Percentiles rank a stretch among this genome's conserved stretches.
Evolutionary conservation across 1,139 yeast genomes (phyloP).

Genomic region (Casaregolazyma suthepensis): DNA sequence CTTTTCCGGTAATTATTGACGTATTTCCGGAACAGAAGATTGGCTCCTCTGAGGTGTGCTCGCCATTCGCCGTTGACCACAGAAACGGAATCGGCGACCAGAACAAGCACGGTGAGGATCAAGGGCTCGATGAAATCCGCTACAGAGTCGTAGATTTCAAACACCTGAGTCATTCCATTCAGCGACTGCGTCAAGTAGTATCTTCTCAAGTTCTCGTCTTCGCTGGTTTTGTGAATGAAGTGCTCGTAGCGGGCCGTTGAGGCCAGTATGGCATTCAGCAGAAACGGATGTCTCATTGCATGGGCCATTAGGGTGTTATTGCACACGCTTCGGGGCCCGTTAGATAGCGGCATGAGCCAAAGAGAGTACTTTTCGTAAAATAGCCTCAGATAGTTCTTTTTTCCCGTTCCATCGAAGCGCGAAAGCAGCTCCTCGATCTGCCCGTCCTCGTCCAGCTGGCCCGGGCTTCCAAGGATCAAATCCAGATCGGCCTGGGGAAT

Average conservation of each 20-base stretch:
- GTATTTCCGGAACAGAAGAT: not conserved
- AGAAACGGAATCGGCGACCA: not conserved
- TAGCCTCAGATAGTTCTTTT: not conserved
- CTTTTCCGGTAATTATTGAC: not conserved
- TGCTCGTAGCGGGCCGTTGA: not conserved
- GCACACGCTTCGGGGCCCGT: not conserved
- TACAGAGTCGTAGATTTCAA: not conserved
- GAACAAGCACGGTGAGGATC: not conserved
- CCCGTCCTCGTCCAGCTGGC: not conserved
- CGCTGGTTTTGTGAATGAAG: not conserved
- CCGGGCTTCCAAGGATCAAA: not conserved
- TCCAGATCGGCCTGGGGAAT: not conserved
- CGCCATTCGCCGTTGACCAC: not conserved
- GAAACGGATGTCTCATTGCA: not conserved
- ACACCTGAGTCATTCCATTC: not conserved
- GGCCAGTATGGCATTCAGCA: not conserved
- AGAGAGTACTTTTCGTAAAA: not conserved
- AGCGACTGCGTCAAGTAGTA: not conserved
- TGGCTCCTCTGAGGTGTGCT: not conserved
- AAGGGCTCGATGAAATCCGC: not conserved
- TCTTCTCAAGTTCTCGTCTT: not conserved
- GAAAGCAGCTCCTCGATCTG: not conserved
- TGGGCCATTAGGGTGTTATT: not conserved
- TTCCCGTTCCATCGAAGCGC: not conserved
- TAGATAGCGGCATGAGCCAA: not conserved